Conservation (phyloP, 768 basidiomycete genomes). For the Psilocybe tampanensis region DNA sequence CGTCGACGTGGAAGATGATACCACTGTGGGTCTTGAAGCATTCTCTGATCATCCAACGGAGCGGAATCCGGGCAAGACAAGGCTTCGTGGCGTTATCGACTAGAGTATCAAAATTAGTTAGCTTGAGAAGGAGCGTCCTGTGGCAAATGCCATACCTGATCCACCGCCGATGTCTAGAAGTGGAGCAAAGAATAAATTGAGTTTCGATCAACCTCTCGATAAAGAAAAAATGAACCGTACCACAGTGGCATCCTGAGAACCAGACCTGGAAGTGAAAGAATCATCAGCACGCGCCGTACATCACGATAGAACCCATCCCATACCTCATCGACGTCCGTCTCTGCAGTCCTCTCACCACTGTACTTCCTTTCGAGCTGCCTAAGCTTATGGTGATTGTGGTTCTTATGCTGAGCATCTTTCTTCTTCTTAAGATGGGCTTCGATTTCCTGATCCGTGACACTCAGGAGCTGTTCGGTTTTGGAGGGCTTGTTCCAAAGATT, state of each 20-base stretch:
- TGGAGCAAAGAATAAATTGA: neutral
- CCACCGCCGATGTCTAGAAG: conserved; percentile 58
- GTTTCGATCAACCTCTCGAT: neutral
- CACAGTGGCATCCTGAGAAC: conserved; percentile 47
- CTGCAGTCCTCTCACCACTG: conserved; percentile 20
- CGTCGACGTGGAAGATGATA: conserved; percentile 55
- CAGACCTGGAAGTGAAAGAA: conserved; percentile 21
- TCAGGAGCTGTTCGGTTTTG: conserved; percentile 23
- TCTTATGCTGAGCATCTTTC: conserved; percentile 1
- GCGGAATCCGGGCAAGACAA: conserved; percentile 51
- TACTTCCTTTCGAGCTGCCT: conserved; percentile 28
- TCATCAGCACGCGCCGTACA: neutral
- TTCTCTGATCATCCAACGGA: conserved; percentile 75
- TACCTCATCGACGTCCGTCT: conserved; percentile 47
- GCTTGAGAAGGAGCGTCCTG: neutral
- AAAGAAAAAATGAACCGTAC: conserved; percentile 24
- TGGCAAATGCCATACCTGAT: conserved; percentile 26
- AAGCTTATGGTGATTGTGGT: conserved; percentile 11
- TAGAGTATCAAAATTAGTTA: neutral
- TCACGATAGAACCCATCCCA: conserved; percentile 30
- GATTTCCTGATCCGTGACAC: conserved; percentile 20
- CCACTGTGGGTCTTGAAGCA: conserved; percentile 59
- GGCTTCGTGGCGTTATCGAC: conserved; percentile 41
- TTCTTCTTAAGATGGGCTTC: conserved; percentile 7
- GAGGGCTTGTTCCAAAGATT: conserved; percentile 43